Evolutionary conservation across 2,329 filamentous ascomycete genomes (phyloP), one percentile per base, ranked within the genome.

Genomic region (Fusarium decemcellulare): DNA sequence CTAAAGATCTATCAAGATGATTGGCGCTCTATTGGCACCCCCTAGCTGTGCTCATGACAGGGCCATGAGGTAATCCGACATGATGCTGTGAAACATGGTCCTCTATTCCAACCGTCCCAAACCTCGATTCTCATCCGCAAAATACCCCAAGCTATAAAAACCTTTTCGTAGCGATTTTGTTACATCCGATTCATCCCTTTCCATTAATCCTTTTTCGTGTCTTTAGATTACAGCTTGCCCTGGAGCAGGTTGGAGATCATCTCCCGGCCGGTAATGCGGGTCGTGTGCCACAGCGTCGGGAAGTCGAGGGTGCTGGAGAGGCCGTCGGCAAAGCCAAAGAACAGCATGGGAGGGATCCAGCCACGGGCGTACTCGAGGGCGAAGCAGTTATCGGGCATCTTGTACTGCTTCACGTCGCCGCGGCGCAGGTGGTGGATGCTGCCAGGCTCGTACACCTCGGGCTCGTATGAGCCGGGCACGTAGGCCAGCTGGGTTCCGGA

Each of bases 321-420:
- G 48, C 88, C 90, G 81, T 97, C 94, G 68, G 93, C 92, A 79
- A 92, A 95, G 64, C 94, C 94, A 80, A 97, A 97, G 80, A 92
- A 92, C 54, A 97, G 84, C 94, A 97, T 97, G 61, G 92, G 92
- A 48, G 94, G 94, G 80, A 97, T 97, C 93, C 93, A 97, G 68
- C 94, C 94, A 72, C 91, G 86, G 48, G 93, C 93, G 80, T 95
- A 93, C 85, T 95, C 93, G 73, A 96, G 86, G 56, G 93, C 93
- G 81, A 94, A 95, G 84, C 92, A 94, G 63, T 83, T 84, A 61
- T 87, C 87, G 66, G 92, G 89, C 91, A 95, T 94, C 82, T 88
- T 90, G 83, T 95, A 95, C 87, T 96, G 93, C 87, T 93, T 94
- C 63, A 91, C 91, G 62, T 85, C 82, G 72, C 93, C 93, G 66